Evolutionary conservation across 805 yeast species (phyloP), one percentile per base, ranked within the genome.

Genomic region (Ogataea neopini): DNA sequence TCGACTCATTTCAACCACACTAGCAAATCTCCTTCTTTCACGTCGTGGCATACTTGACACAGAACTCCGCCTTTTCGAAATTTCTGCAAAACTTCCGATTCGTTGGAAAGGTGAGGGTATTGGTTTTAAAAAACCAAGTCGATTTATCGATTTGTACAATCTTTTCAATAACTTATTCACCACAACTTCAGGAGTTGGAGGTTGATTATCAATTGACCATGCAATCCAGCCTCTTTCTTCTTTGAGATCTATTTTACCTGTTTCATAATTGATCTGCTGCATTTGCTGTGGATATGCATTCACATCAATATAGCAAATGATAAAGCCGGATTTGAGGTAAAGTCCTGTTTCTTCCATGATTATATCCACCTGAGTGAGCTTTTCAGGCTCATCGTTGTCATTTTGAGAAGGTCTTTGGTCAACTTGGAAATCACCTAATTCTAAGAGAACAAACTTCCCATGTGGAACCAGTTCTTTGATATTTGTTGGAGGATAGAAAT

Each of bases 401-500:
- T 23, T 18, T 14, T 10, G 40, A 26, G 14, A 22, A 8, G 37
- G 37, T 10, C 15, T 38, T 44, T 29, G 44, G 7, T 41, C 18
- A 1, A 78, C 61, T 2, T 47, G 49, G 53, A 83, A 79, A 39
- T 69, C 71, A 0, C 84, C 86, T 22, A 81, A 54, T 51, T 77
- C 74, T 30, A 81, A 58, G 19, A 81, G 64, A 20, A 79, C 72
- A 54, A 79, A 72, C 49, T 73, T 74, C 22, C 73, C 68, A 44
- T 71, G 73, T 1, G 85, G 85, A n/a, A 80, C 63, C 19, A 83
- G 68, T 10, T 81, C 86, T 43, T 74, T 74, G 37, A 83, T 76
- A 53, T 78, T 76, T 0, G 78, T 69, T 0, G 86, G 82, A 0
- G 86, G 83, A 54, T 74, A 80, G 48, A 74, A 79, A 1, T 73